Conservation (phyloP, 805 yeast genomes). For the Metschnikowia lochheadii region DNA sequence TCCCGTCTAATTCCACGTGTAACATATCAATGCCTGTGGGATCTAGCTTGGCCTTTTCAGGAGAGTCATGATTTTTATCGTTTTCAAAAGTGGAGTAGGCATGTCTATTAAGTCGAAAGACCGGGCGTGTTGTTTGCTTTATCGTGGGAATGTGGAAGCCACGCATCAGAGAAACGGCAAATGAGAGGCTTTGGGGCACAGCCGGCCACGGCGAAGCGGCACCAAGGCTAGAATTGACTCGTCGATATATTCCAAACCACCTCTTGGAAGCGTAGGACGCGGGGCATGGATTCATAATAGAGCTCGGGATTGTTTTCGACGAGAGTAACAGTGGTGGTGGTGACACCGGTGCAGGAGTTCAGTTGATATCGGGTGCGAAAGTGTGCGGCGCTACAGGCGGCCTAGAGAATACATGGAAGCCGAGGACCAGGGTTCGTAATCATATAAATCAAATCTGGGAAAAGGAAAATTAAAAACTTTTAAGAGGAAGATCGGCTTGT, state of each 20-base stretch:
- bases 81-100: neutral
- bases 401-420: neutral
- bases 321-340: neutral
- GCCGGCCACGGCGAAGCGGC: neutral
- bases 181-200: neutral
- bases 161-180: neutral
- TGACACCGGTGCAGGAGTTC: neutral
- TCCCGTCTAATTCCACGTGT: neutral
- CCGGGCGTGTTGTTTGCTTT: neutral
- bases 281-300: neutral
- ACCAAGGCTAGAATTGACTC: neutral
- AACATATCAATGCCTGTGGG: neutral
- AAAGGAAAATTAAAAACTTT: neutral
- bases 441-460: neutral
- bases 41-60: neutral
- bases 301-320: neutral
- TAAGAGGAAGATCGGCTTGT: too few relatives aligned
- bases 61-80: neutral
- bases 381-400: neutral
- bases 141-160: neutral
- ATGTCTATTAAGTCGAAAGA: neutral
- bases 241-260: conserved; percentile 1
- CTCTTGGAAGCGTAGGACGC: neutral
- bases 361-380: conserved; percentile 4
- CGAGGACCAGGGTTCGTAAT: neutral